These are phyloP conservation scores for Zarea fungicola DNA, from an alignment of 2,329 filamentous ascomycete species.

Conservation along the genomic window DNA sequence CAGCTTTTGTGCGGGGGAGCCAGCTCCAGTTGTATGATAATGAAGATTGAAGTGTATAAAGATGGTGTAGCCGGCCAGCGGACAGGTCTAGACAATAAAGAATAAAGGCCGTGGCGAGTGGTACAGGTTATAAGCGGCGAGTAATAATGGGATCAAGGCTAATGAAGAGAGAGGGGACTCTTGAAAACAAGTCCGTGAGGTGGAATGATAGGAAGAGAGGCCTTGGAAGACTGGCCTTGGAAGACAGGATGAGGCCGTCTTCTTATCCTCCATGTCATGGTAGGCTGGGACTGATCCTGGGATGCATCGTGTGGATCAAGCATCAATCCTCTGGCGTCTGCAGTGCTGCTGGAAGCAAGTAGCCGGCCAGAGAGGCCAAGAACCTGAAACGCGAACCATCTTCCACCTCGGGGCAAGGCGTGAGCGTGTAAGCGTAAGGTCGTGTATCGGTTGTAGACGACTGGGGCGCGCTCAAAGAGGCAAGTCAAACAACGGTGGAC, in stretches of 20 bases:
- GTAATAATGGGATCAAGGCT: neutral
- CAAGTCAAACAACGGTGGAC: slow-evolving; percentile 2
- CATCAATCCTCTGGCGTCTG: neutral
- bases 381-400: slow-evolving; percentile 13
- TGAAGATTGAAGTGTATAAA: neutral
- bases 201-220: slow-evolving; percentile 22
- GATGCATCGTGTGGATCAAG: slow-evolving; percentile 7
- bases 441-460: slow-evolving; percentile 4
- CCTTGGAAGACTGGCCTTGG: too few relatives aligned
- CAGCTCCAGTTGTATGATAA: slow-evolving; percentile 16
- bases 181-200: slow-evolving; percentile 11
- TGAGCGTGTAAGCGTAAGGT: slow-evolving; percentile 8
- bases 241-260: slow-evolving; percentile 22
- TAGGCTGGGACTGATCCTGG: slow-evolving; percentile 6
- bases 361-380: neutral
- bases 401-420: neutral
- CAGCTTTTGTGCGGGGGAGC: too few relatives aligned
- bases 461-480: slow-evolving; percentile 6
- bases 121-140: neutral
- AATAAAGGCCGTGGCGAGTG: neutral
- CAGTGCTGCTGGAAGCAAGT: slow-evolving; percentile 1
- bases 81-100: slow-evolving; percentile 7
- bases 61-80: slow-evolving; percentile 11
- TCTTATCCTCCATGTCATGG: slow-evolving; percentile 23
- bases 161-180: neutral